Base-by-base conservation (phyloP, 106 monocot species). In the Acorus calamus region DNA sequence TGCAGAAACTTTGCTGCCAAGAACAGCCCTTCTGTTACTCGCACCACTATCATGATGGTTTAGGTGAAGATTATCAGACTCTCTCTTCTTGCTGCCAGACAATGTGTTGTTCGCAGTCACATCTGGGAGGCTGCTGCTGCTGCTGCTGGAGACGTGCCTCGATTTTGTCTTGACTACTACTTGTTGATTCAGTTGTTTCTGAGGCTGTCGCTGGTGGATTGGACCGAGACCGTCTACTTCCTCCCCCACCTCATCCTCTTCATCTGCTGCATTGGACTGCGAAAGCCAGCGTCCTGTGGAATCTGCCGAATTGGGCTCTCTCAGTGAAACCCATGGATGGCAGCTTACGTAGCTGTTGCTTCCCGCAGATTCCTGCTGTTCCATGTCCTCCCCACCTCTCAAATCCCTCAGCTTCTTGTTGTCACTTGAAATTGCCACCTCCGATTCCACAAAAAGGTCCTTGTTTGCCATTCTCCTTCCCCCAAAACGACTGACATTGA, bases 281-380 rank as follows among this genome's bases (percentile, higher is more conserved):
- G 83, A 75, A 7, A 68, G 68, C 81, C 73, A 83, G 55, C 66
- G 69, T 7, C 66, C 88, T 0, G 77, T 78, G 9, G 94, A 96
- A 53, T 96, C 98, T 47, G 75, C 70, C 0, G 85, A 87, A 58
- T 78, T 80, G 42, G 67, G 69, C 62, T 80, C 87, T 74, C 71
- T 67, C 2, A 78, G 54, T 0, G 81, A 69, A 28, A 57, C 11
- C 84, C 78, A 85, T 3, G 83, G 62, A 52, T 85, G 87, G 8
- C 80, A 82, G 3, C 28, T 28, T 28, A 60, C 73, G 6, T 83
- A 73, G 65, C 88, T 99, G 53, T 99, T 99, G 77, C 98, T 99
- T 55, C 98, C 98, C 0, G 92, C 92, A 0, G 98, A 99, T 54
- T 99, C 98, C 54, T 92, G 85, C 3, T 88, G 98, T 55, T 88